These are phyloP conservation scores for Endogone sp. DNA, from an alignment of 192 early-diverging fungal species.

Conservation along the genomic window DNA sequence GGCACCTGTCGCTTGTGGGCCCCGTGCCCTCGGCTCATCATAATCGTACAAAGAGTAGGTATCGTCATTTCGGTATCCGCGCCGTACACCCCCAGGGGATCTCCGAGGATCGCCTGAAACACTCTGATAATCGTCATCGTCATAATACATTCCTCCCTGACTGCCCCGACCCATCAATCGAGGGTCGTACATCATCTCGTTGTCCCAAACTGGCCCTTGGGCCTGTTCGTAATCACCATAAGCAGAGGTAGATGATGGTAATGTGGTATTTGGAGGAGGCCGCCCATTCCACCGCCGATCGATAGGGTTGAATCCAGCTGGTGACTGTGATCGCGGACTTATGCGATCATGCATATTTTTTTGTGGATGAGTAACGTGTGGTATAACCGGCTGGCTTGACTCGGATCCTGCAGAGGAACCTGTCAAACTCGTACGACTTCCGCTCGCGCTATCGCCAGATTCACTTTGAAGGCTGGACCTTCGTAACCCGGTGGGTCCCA, in stretches of 20 bases:
- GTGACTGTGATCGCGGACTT: not conserved
- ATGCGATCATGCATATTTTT: not conserved
- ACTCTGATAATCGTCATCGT: constrained; percentile 17
- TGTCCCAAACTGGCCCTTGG: constrained; percentile 1
- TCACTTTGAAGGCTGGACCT: too few species aligned
- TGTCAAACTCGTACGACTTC: not conserved
- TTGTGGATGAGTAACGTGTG: not conserved
- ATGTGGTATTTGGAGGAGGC: not conserved
- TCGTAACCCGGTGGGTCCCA: not conserved
- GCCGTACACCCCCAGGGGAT: not conserved
- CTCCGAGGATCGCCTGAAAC: constrained; percentile 8
- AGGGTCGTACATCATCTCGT: constrained; percentile 4
- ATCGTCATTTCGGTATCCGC: not conserved
- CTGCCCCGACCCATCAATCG: constrained; percentile 3
- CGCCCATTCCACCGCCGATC: not conserved
- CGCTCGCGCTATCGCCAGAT: not conserved
- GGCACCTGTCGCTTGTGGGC: constrained; percentile 24
- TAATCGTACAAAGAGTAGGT: not conserved
- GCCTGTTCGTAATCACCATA: constrained; percentile 7
- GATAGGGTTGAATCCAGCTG: constrained; percentile 4
- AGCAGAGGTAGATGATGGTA: not conserved
- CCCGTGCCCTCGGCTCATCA: not conserved
- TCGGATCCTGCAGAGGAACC: not conserved
- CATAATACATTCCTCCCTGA: constrained; percentile 6
- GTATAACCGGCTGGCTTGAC: not conserved